Conservation (phyloP, 441 rosid genomes). For the Adansonia grandidieri region DNA sequence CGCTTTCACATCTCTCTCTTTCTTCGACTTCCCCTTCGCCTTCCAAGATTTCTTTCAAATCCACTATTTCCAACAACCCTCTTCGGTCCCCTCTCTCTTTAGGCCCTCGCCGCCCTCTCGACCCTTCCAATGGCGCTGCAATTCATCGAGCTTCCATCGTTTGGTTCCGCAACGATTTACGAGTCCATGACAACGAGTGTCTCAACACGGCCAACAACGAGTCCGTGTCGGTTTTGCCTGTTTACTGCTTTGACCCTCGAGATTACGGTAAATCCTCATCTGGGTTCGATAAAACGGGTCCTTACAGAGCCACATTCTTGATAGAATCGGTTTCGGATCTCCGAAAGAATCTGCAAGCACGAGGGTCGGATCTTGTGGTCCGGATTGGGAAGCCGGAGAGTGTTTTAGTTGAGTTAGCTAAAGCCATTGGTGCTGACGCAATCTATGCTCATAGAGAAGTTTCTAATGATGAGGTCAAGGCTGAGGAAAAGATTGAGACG, state of each 20-base stretch:
- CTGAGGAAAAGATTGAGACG: constrained; percentile 78
- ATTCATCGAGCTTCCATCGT: constrained; percentile 84
- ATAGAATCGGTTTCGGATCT: constrained; percentile 85
- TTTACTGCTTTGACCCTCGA: constrained; percentile 91
- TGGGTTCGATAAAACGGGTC: constrained; percentile 91
- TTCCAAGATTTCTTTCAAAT: constrained; percentile 64
- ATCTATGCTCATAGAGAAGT: constrained; percentile 86
- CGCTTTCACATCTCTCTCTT: constrained; percentile 58
- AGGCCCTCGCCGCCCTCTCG: constrained; percentile 78
- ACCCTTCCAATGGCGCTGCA: constrained; percentile 79
- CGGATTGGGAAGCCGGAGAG: constrained; percentile 81
- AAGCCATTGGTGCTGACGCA: constrained; percentile 88
- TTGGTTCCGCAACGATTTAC: constrained; percentile 95
- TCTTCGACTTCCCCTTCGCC: constrained; percentile 43
- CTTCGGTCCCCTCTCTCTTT: constrained; percentile 72
- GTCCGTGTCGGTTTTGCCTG: constrained; percentile 80
- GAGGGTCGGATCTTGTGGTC: constrained; percentile 90
- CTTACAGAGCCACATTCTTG: constrained; percentile 75
- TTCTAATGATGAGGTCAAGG: constrained; percentile 80
- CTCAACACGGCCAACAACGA: constrained; percentile 80
- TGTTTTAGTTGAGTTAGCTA: constrained; percentile 76
- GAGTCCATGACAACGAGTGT: constrained; percentile 87
- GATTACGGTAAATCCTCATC: constrained; percentile 90
- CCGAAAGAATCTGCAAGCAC: constrained; percentile 75
- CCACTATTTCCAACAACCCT: constrained; percentile 74